phyloP scores from a whole-genome alignment of 176 grass and related monocot genomes.

The Themeda triandra region DNA sequence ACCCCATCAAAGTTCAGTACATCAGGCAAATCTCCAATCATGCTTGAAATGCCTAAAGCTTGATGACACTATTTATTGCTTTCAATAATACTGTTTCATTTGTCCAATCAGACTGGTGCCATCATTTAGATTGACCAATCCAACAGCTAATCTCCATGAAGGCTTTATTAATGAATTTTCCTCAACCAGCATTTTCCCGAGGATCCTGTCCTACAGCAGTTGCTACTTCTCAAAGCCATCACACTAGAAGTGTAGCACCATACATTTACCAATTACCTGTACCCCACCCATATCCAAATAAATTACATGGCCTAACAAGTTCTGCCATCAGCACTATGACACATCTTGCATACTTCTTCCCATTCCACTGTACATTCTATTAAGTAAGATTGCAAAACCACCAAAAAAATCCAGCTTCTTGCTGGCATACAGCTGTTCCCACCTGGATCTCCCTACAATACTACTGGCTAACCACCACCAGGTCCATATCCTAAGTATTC shows the following conservation, averaged over 20 bases:
- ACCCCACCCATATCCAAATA: not conserved
- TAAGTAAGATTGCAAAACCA: not conserved
- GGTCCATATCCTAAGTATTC: not conserved
- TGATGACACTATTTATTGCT: not conserved
- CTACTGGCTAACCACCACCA: not conserved
- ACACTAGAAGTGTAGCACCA: not conserved
- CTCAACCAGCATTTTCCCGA: constrained; percentile 5
- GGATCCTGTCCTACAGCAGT: not conserved
- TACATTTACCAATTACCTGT: not conserved
- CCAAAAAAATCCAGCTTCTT: not conserved
- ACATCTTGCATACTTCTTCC: not conserved
- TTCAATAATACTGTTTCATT: not conserved
- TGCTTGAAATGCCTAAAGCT: not conserved
- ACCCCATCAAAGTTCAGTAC: not conserved
- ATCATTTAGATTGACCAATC: not conserved
- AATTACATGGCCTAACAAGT: not conserved
- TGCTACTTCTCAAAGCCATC: not conserved
- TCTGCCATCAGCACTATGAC: not conserved
- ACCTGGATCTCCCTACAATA: constrained; percentile 4
- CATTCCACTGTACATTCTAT: not conserved
- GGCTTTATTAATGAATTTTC: not conserved
- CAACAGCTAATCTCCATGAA: not conserved
- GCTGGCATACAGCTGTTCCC: not conserved
- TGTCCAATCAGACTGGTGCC: not conserved
- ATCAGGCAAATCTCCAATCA: not conserved